Base-by-base conservation (phyloP, 2,329 filamentous ascomycete genomes). In the Stachybotrys chartarum region DNA sequence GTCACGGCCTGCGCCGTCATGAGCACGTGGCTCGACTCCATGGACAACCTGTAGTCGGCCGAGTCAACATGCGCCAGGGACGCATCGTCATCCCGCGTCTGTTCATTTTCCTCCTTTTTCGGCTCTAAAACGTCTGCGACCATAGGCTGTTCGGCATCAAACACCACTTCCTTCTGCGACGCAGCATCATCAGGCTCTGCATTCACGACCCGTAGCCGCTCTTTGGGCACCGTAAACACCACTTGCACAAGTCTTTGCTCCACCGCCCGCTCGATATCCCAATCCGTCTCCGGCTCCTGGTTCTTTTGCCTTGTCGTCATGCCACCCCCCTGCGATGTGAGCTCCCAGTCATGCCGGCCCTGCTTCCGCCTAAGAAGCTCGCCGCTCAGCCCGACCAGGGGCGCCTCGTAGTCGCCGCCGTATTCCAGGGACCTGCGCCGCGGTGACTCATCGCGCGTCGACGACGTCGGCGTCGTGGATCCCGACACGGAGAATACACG, bases 151-250 rank as follows among this genome's bases (percentile, higher is more conserved):
- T 68, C 70, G 0, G 75, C 70, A 51, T 79, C 72, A 3, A 78
- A 68, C 5, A 80, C 57, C 51, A 76, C 71, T 17, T 72, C 76
- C 39, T 58, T 59, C 42, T 70, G 70, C 32, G 70, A 65, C 53
- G 64, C 66, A 16, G 69, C 66, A 24, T 66, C 65, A n/a, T 63
- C 60, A n/a, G 68, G 68, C 42, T 87, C 87, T 52, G 83, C 86
- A 68, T 97, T 97, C 18, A 97, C 93, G n/a, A 97, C 91, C 30
- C 93, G 77, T 59, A 97, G 72, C 62, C 85, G 84, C 70, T 93
- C 88, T 69, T 87, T 91, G 3, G 94, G 93, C 57, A 97, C 91
- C 0, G 93, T 97, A 70, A 96, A 97, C 83, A 96, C 94, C 66
- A 91, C 82, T 70, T 92, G 88, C 58, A 92, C 88, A 8, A 89